These are phyloP conservation scores for Eucalyptus lansdowneana DNA, from an alignment of 345 rosid species.

Conservation along the genomic window DNA sequence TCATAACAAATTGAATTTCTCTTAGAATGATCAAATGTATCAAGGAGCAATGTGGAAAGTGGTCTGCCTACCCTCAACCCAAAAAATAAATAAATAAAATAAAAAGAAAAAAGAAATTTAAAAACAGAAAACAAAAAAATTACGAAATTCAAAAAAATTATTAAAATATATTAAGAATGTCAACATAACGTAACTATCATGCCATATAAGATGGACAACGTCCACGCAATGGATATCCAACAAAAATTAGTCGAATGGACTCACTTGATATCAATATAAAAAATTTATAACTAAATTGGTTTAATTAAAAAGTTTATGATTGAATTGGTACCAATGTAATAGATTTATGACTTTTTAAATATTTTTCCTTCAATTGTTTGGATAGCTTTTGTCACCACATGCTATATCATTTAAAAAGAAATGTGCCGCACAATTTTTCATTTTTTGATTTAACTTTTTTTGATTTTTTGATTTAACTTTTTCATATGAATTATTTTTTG, in stretches of 20 bases:
- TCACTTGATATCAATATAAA: rapidly evolving
- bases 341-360: rapidly evolving
- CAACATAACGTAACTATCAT: rapidly evolving
- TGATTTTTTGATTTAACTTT: background rate
- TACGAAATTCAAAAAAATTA: no score
- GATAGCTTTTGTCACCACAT: background rate
- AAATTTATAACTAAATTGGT: no score
- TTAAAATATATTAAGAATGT: no score
- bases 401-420: no score
- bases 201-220: rapidly evolving
- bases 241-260: rapidly evolving
- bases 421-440: background rate
- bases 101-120: rapidly evolving
- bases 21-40: background rate
- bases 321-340: rapidly evolving
- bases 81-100: no score
- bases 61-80: background rate
- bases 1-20: background rate
- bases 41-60: background rate
- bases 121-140: no score
- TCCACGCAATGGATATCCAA: rapidly evolving
- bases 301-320: rapidly evolving
- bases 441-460: background rate
- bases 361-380: background rate
- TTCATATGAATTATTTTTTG: background rate